Base-by-base conservation (phyloP, 352 stramenopile species). In the Saprolegnia parasitica region DNA sequence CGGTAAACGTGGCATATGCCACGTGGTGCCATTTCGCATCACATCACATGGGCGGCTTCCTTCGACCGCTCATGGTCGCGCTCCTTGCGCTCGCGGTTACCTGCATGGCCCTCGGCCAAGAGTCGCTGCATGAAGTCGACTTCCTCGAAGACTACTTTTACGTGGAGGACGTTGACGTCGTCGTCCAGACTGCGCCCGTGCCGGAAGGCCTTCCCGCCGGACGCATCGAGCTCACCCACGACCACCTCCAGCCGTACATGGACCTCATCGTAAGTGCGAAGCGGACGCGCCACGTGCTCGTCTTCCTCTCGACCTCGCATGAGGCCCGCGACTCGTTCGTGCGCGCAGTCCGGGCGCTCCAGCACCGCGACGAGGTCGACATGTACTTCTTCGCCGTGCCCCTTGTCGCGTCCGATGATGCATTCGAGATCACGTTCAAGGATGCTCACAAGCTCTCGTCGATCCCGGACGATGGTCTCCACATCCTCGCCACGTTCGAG, bases 121-220 rank as follows among this genome's bases (percentile, higher is more conserved):
- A 29, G 16, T 20, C 18, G 45, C 20, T 23, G 11, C 45, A 60
- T 13, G 15, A 49, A 18, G 40, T 55, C 50, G 42, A 58, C 63
- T 70, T 70, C n/a, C 49, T 70, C 24, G 46, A 70, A 20, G 63
- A 70, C n/a, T 70, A 70, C 54, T 70, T 70, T 37, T 70, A 70
- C 37, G 39, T 23, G 20, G 46, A 26, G 5, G 20, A 55, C 32
- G 26, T 54, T 11, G 60, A 67, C 13, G 37, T 55, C 56, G 3
- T 2, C 20, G 46, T 66, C 58, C 21, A 29, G 11, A 10, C 58
- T 32, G 23, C 46, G 15, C 58, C 32, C 32, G 40, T 55, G 11
- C 6, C 42, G 13, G n/a, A 52, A 46, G 16, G 58, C 20, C 10
- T 66, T 55, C 18, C 39, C 32, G 24, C 29, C 11, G 32, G 61